Evolutionary conservation across 129 eudicot species (phyloP), one percentile per base, ranked within the genome.

Genomic region (Flaveria bidentis): DNA sequence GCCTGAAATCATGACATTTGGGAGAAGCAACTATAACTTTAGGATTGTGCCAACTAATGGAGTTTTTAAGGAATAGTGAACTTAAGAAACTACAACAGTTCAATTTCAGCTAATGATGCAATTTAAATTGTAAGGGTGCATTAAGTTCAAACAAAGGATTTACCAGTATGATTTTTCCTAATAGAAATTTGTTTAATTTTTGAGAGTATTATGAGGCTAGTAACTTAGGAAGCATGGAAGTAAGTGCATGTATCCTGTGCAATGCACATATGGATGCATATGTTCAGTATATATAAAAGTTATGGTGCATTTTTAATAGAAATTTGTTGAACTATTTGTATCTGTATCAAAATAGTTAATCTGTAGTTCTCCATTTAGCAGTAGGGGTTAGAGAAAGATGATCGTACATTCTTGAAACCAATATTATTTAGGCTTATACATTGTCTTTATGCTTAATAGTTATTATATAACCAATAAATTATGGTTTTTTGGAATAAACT

Each of bases 101-200:
- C 55, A 56, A 18, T 52, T 73, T 42, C 14, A 56, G 76, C 52
- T 30, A 53, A 45, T 46, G 23, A 69, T 25, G 62, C 39, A n/a
- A 26, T 11, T 26, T 11, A 9, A 50, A 26, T 28, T 52, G 33
- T 4, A 46, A 72, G 76, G 57, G 52, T 16, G 16, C 45, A 60
- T 33, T 60, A 60, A 8, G 39, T 25, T 25, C 33, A n/a, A 10
- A 18, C 23, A 52, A 6, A 26, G 3, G 39, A 6, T 49, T 17
- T 26, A 30, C 7, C 11, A 9, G 16, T n/a, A 8, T 69, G 57
- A 20, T 45, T 18, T 20, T 11, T 67, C 9, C 18, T 69, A 47
- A 3, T 14, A 13, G 3, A 15, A 47, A 25, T 23, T 70, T 70
- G 74, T 23, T 69, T 46, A 41, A 14, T 67, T 7, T 1, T 49